These are phyloP conservation scores for Arctostaphylos glauca DNA, from an alignment of 148 eudicot genomes.

Conservation along the genomic window DNA sequence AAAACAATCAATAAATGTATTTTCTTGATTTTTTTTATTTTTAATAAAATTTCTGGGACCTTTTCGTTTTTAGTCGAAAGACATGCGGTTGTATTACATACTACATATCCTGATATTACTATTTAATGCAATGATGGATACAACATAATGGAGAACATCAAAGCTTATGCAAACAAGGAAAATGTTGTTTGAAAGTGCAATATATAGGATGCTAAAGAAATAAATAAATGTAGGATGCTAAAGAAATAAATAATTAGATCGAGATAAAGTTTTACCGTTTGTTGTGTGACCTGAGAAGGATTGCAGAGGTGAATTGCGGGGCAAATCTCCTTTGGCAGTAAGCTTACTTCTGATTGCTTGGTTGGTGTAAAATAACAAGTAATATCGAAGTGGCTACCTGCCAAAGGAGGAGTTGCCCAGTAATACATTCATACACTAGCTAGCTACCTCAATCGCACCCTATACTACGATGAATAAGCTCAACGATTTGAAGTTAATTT, in stretches of 20 bases:
- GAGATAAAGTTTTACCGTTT: background rate
- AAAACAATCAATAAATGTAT: too few species aligned
- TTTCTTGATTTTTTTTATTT: too few species aligned
- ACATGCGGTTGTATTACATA: background rate
- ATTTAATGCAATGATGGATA: background rate
- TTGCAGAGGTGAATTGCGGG: conserved; percentile 18
- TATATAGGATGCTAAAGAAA: background rate
- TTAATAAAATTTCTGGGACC: too few species aligned
- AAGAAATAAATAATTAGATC: background rate
- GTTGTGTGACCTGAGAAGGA: too few species aligned
- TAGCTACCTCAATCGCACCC: background rate
- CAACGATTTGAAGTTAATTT: background rate
- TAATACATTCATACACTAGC: conserved; percentile 34
- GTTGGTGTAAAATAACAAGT: background rate
- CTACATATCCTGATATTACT: background rate
- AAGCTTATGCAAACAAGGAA: background rate
- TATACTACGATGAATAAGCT: background rate
- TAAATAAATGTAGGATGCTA: too few species aligned
- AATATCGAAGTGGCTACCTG: conserved; percentile 10
- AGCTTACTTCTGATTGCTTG: background rate
- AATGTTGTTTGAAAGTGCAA: background rate
- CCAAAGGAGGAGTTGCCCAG: conserved; percentile 48
- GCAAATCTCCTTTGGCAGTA: conserved; percentile 32
- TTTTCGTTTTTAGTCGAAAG: too few species aligned
- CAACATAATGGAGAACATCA: background rate